Percentiles rank a stretch among this genome's conserved stretches.
phyloP scores from a whole-genome alignment of 805 yeast genomes.

The Starmerella gropengiesseri region DNA sequence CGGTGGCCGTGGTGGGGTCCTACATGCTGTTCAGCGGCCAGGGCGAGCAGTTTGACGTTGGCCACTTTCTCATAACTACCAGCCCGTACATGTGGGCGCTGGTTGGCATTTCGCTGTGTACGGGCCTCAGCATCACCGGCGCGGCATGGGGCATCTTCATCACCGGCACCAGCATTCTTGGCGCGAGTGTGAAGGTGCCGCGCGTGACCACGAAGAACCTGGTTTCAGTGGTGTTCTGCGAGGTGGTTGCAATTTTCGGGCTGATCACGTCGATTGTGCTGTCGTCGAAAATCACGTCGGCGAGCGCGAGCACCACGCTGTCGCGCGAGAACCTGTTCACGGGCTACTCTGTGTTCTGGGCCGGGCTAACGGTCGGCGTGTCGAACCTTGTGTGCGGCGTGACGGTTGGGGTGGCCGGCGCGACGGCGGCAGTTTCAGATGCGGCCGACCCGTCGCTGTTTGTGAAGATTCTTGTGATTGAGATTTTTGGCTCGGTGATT shows the following conservation, averaged over 20 bases:
- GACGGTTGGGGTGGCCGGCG: constrained; percentile 94
- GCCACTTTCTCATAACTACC: constrained; percentile 68
- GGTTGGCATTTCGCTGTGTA: constrained; percentile 79
- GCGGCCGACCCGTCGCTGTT: constrained; percentile 94
- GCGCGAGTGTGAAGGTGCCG: constrained; percentile 98
- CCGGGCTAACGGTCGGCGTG: constrained; percentile 89
- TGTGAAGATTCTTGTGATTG: constrained; percentile 91
- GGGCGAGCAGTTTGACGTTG: constrained; percentile 86
- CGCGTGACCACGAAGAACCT: constrained; percentile 94
- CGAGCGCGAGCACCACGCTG: constrained; percentile 47
- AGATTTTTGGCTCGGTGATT: constrained; percentile 91
- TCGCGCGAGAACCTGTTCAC: constrained; percentile 85
- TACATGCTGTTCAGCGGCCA: constrained; percentile 67
- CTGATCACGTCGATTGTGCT: constrained; percentile 95
- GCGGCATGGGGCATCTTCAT: constrained; percentile 99
- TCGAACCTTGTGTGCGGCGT: constrained; percentile 92
- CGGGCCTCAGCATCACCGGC: constrained; percentile 89
- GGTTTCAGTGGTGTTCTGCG: constrained; percentile 95
- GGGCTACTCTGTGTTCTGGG: constrained; percentile 95
- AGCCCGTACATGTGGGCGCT: constrained; percentile 98
- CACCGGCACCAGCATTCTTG: constrained; percentile 87
- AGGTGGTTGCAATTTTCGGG: constrained; percentile 97
- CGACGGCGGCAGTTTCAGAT: constrained; percentile 96
- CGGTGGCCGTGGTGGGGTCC: constrained; percentile 19
- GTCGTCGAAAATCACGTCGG: constrained; percentile 70